Base-by-base conservation (phyloP, 176 grass and related monocot species). In the Pontederia paniculata region DNA sequence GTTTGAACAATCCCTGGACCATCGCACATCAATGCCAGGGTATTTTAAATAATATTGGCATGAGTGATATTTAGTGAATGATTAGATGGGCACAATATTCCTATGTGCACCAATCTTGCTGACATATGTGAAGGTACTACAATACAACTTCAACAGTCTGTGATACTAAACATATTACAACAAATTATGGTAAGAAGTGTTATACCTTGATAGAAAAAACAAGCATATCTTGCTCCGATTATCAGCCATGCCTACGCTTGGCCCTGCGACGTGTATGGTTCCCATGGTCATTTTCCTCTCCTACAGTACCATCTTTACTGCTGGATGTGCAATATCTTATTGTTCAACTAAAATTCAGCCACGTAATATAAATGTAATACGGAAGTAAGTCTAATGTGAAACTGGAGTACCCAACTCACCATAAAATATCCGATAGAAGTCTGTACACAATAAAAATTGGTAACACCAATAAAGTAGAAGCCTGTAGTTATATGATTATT, bases 231-330 rank as follows among this genome's bases (percentile, higher is more conserved):
- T 50, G 13, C 54, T 44, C 23, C 37, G 37, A 45, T 50, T 65
- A 47, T 65, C 62, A 65, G 47, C 47, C 28, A 62, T 45, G 58
- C 41, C 62, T 65, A 5, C 62, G 62, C 62, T 65, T 65, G 12
- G 47, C 46, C 48, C 62, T 65, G 5, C 62, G 46, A 50, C 50
- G 46, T 12, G 45, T 50, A 9, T 65, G 21, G 47, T 12, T 65
- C 31, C 15, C 62, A 8, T 51, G 47, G 2, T 9, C 62, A 37
- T 51, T 65, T 50, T 9, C 22, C 50, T 21, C 22, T 18, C 45
- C 46, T 47, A 17, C 37, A 23, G 12, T 64, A 17, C 22, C 50
- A 13, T 41, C 50, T 31, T 41, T 65, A 41, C 44, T 10, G 22
- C 47, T 65, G 47, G 2, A 50, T 9, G 31, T 65, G 22, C 14